These are phyloP conservation scores for Phycomyces blakesleeanus DNA, from an alignment of 192 early-diverging fungal genomes.

Conservation along the genomic window DNA sequence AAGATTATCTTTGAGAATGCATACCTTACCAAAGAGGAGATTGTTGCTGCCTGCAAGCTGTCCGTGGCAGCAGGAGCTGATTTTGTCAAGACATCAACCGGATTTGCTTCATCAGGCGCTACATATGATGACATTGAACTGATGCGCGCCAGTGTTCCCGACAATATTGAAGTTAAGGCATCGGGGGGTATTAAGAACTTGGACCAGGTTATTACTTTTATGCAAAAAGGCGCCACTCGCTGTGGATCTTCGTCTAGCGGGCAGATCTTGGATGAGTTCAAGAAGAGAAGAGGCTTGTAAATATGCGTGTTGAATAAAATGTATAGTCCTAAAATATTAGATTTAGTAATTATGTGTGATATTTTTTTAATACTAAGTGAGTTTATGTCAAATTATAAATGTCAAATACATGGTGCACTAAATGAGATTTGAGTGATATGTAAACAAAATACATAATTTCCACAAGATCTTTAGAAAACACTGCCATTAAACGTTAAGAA, in stretches of 20 bases:
- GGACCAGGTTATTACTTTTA: slow-evolving; percentile 48
- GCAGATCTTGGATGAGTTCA: slow-evolving; percentile 50
- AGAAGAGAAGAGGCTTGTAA: slow-evolving; percentile 5
- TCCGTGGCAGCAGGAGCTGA: slow-evolving; percentile 49
- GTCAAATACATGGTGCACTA: too few species aligned
- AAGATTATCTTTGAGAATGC: slow-evolving; percentile 64
- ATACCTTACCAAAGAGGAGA: slow-evolving; percentile 52
- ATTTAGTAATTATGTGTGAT: too few species aligned
- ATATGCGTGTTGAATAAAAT: too few species aligned
- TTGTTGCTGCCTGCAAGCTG: slow-evolving; percentile 39
- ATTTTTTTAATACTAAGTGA: too few species aligned
- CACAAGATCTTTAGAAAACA: too few species aligned
- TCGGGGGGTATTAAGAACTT: slow-evolving; percentile 56
- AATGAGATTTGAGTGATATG: too few species aligned
- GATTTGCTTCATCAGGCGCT: slow-evolving; percentile 51
- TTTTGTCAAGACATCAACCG: slow-evolving; percentile 63
- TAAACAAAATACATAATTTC: too few species aligned
- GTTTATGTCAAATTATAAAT: too few species aligned
- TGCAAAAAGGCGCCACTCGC: slow-evolving; percentile 54
- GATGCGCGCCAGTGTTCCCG: slow-evolving; percentile 45
- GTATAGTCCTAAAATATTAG: too few species aligned
- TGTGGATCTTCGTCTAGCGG: slow-evolving; percentile 53
- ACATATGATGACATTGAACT: slow-evolving; percentile 46
- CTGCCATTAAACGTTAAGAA: too few species aligned
- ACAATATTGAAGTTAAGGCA: slow-evolving; percentile 50